Conservation (phyloP, 2,329 filamentous ascomycete species). For the Calonectria henricotiae region DNA sequence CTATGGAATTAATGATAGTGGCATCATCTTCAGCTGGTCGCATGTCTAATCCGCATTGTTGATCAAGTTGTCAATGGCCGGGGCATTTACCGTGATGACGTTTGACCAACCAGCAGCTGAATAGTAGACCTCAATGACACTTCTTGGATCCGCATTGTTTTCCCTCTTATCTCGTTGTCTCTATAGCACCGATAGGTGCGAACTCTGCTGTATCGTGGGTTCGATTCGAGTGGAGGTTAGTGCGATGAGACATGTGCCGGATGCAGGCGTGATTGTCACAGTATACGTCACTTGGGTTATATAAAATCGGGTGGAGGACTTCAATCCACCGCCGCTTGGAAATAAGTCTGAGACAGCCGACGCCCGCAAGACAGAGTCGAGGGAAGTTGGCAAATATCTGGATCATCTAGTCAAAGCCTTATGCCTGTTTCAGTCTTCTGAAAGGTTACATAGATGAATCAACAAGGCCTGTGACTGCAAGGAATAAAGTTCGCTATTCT, state of each 20-base stretch:
- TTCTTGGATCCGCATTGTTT: background rate
- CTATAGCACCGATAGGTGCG: background rate
- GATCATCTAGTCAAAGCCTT: too few species aligned
- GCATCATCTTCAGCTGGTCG: background rate
- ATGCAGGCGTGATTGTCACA: background rate
- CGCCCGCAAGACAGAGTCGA: background rate
- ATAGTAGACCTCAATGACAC: too few species aligned
- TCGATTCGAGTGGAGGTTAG: background rate
- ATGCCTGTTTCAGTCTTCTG: background rate
- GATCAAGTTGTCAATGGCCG: background rate
- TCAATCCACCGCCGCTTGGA: background rate
- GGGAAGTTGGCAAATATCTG: background rate
- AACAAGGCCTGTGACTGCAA: too few species aligned
- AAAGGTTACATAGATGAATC: too few species aligned
- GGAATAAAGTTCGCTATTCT: too few species aligned
- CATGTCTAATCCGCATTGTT: background rate
- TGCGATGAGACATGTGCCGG: constrained; percentile 10
- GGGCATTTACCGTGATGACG: background rate
- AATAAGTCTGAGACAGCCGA: background rate
- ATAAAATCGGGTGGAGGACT: background rate
- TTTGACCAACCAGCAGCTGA: background rate
- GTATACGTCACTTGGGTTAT: background rate
- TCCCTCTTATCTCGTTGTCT: background rate
- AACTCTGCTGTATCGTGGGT: background rate
- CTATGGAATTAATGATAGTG: background rate